Conservation (phyloP, 306 rosid genomes). For the Phaseolus lunatus region DNA sequence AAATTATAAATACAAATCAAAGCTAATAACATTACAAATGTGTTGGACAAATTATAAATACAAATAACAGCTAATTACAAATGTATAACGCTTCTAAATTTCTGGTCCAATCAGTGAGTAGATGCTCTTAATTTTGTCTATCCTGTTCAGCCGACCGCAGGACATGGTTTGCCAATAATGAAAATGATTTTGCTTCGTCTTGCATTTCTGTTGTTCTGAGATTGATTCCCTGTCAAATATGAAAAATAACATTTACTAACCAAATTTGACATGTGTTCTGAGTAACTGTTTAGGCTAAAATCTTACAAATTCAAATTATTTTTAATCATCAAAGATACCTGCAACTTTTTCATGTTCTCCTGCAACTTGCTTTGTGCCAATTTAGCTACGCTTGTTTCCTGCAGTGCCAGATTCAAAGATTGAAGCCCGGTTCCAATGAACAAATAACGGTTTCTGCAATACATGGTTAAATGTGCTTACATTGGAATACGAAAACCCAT, state of each 20-base stretch:
- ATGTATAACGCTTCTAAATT: not conserved
- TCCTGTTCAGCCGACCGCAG: slow-evolving; percentile 72
- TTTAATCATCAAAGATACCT: slow-evolving; percentile 53
- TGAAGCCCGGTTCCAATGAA: not conserved
- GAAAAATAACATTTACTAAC: not conserved
- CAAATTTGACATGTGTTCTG: not conserved
- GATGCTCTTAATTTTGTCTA: slow-evolving; percentile 45
- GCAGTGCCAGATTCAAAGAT: slow-evolving; percentile 46
- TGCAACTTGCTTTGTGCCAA: slow-evolving; percentile 81
- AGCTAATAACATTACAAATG: too few relatives aligned
- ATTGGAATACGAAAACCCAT: slow-evolving; percentile 69
- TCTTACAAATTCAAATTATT: not conserved
- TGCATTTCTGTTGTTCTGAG: slow-evolving; percentile 78
- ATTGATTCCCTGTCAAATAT: slow-evolving; percentile 68
- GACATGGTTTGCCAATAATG: slow-evolving; percentile 83
- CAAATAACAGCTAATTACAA: slow-evolving; percentile 4
- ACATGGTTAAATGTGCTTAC: slow-evolving; percentile 50
- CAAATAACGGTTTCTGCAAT: not conserved
- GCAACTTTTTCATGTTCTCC: slow-evolving; percentile 65
- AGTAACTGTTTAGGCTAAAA: not conserved
- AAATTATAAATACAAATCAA: too few relatives aligned
- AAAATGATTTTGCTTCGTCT: slow-evolving; percentile 86
- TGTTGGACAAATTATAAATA: slow-evolving; percentile 1
- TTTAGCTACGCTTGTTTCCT: slow-evolving; percentile 78
- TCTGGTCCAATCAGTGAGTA: not conserved